phyloP scores from a whole-genome alignment of 176 grass and related monocot genomes.

The Olyra latifolia region DNA sequence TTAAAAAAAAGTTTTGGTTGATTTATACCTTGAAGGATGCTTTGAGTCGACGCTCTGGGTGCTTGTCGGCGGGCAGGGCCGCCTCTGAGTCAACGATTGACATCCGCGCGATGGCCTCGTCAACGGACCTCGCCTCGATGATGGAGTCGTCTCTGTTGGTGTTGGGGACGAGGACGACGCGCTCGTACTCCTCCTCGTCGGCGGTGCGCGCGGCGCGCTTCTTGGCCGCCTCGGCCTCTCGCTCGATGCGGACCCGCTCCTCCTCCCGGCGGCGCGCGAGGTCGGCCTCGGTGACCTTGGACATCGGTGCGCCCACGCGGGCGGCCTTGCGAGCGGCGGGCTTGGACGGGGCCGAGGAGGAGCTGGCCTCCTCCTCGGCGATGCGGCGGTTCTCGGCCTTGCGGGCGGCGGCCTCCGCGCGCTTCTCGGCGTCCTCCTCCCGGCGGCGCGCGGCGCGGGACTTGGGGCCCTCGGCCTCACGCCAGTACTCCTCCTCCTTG shows the following conservation, averaged over 20 bases:
- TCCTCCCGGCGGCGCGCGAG: slow-evolving; percentile 72
- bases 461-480: slow-evolving; percentile 85
- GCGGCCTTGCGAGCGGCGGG: slow-evolving; percentile 66
- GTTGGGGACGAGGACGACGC: slow-evolving; percentile 78
- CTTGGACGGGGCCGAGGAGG: slow-evolving; percentile 43
- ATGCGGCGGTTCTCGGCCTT: slow-evolving; percentile 80
- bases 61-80: slow-evolving; percentile 60
- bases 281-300: slow-evolving; percentile 94
- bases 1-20: not conserved
- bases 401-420: slow-evolving; percentile 66
- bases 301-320: slow-evolving; percentile 69
- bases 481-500: slow-evolving; percentile 94
- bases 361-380: slow-evolving; percentile 69
- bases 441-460: slow-evolving; percentile 78
- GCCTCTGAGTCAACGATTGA: slow-evolving; percentile 48
- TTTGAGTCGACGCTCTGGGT: slow-evolving; percentile 90
- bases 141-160: slow-evolving; percentile 95
- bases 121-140: slow-evolving; percentile 81
- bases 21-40: slow-evolving; percentile 76
- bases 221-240: slow-evolving; percentile 67
- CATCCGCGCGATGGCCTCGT: slow-evolving; percentile 75
- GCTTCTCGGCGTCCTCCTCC: slow-evolving; percentile 91
- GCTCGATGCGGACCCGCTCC: slow-evolving; percentile 64
- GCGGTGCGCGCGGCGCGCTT: slow-evolving; percentile 71
- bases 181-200: slow-evolving; percentile 90